phyloP scores from a whole-genome alignment of 2,329 filamentous ascomycete genomes.

The Trichoderma semiorbis region DNA sequence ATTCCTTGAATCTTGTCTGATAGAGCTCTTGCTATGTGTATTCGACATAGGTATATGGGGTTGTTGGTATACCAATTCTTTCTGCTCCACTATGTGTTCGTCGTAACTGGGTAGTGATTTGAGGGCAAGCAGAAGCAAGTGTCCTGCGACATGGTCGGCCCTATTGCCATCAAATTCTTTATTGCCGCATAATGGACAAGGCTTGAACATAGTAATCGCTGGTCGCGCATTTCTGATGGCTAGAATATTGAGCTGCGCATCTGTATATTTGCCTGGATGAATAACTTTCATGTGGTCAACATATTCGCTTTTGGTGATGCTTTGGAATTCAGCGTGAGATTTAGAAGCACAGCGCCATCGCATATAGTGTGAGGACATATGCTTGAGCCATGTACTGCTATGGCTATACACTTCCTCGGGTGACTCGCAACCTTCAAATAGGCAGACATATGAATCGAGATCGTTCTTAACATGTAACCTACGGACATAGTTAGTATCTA shows the following conservation, averaged over 20 bases:
- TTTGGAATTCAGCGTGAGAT: background rate
- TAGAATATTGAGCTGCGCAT: background rate
- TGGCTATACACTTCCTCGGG: background rate
- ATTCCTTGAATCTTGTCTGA: background rate
- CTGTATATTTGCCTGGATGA: background rate
- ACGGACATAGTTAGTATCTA: background rate
- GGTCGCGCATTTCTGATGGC: background rate
- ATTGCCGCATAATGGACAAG: background rate
- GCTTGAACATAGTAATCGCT: background rate
- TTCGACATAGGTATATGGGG: background rate
- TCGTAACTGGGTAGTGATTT: background rate
- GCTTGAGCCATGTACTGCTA: background rate
- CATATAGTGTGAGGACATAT: background rate
- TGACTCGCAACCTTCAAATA: background rate
- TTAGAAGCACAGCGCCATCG: background rate
- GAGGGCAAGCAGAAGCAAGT: background rate
- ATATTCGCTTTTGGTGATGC: background rate
- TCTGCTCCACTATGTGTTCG: background rate
- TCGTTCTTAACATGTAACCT: background rate
- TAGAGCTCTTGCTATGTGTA: background rate
- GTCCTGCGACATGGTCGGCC: background rate
- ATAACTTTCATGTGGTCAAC: background rate
- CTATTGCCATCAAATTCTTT: background rate
- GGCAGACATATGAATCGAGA: background rate
- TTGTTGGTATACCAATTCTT: background rate